Evolutionary conservation across 2,329 filamentous ascomycete genomes (phyloP).

Genomic region (Pseudogymnoascus sp.): DNA sequence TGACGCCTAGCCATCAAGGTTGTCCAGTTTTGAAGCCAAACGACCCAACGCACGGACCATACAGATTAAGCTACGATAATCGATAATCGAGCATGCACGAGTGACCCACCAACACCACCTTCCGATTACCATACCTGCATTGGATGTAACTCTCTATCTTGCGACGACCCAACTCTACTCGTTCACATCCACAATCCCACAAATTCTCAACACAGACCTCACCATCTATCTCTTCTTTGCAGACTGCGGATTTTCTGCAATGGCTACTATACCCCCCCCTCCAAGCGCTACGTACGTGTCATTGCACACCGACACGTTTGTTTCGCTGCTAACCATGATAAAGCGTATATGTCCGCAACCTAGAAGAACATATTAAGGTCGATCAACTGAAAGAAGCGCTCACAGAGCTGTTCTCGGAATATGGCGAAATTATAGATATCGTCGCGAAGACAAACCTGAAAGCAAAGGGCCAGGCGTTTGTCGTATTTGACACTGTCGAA

Average conservation of each 20-base stretch:
- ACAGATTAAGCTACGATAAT: neutral
- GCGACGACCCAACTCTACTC: neutral
- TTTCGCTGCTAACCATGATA: slow-evolving; percentile 19
- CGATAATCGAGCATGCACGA: neutral
- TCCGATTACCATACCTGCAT: neutral
- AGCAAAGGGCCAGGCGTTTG: slow-evolving; percentile 90
- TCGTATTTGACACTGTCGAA: slow-evolving; percentile 79
- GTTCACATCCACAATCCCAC: neutral
- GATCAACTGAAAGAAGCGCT: slow-evolving; percentile 67
- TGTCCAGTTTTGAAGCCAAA: neutral
- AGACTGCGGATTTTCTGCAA: neutral
- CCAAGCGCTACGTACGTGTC: slow-evolving; percentile 63
- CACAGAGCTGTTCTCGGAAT: slow-evolving; percentile 73
- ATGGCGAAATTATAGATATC: slow-evolving; percentile 76
- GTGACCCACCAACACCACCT: neutral
- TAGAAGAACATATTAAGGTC: slow-evolving; percentile 86
- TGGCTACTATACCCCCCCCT: slow-evolving; percentile 14
- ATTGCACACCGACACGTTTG: slow-evolving; percentile 60
- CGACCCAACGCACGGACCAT: neutral
- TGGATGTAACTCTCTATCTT: neutral
- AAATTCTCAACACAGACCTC: neutral
- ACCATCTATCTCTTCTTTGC: neutral
- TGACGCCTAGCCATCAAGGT: slow-evolving; percentile 2
- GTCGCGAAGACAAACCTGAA: slow-evolving; percentile 84
- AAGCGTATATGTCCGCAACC: slow-evolving; percentile 68